Conservation (phyloP, 2,329 filamentous ascomycete species). For the Gaeumannomyces tritici region DNA sequence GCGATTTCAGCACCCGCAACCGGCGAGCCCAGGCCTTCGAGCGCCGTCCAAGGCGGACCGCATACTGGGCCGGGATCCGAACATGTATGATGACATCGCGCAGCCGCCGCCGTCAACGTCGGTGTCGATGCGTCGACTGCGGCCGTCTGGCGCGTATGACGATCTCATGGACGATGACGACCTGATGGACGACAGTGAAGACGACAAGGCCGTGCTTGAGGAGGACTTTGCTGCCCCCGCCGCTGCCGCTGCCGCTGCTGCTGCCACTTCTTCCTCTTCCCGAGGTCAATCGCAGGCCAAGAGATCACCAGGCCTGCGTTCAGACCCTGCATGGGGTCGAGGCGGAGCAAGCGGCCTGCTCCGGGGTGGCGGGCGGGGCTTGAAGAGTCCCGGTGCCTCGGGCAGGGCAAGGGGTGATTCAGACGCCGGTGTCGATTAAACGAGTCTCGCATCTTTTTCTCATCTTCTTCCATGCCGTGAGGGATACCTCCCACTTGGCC, state of each 20-base stretch:
- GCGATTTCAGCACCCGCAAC: not conserved
- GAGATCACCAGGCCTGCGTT: not conserved
- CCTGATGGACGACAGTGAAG: slow-evolving; percentile 21
- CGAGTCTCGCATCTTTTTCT: not conserved
- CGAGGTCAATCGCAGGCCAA: not conserved
- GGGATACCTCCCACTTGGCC: not conserved
- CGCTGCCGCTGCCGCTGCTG: slow-evolving; percentile 18
- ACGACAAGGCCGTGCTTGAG: slow-evolving; percentile 19
- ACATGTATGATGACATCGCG: slow-evolving; percentile 40
- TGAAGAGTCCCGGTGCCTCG: not conserved
- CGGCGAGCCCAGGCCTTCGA: slow-evolving; percentile 18
- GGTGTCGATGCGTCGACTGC: slow-evolving; percentile 35
- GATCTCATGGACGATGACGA: slow-evolving; percentile 31
- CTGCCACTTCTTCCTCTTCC: slow-evolving; percentile 1
- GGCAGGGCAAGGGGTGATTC: not conserved
- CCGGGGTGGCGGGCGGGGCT: slow-evolving; percentile 4
- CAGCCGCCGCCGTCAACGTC: slow-evolving; percentile 18
- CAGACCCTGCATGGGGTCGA: slow-evolving; percentile 18
- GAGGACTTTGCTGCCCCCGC: slow-evolving; percentile 24
- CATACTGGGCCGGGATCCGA: slow-evolving; percentile 46
- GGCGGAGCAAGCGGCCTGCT: slow-evolving; percentile 22
- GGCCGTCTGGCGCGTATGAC: slow-evolving; percentile 28
- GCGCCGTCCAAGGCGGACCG: slow-evolving; percentile 48
- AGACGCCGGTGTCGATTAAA: slow-evolving; percentile 2
- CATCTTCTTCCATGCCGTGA: not conserved